Evolutionary conservation across 257 asterid genomes (phyloP).

Genomic region (Primulina eburnea): DNA sequence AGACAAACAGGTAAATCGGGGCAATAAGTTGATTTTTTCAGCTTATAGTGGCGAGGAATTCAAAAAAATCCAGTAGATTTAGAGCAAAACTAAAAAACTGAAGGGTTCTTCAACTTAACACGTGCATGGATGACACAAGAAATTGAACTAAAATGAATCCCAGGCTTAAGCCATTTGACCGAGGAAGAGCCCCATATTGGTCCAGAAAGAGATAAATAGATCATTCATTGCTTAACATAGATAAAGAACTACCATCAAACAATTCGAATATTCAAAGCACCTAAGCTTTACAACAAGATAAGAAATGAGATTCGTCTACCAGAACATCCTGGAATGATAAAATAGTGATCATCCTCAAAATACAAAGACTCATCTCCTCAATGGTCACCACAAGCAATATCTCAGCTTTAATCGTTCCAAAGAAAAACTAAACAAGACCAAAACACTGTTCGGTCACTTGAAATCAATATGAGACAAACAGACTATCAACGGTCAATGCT

Average conservation of each 20-base stretch:
- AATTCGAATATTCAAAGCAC: background rate
- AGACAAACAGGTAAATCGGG: background rate
- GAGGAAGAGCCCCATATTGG: constrained; percentile 9
- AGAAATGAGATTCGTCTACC: background rate
- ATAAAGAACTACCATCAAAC: background rate
- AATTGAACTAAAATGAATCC: constrained; percentile 2
- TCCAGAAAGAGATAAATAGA: background rate
- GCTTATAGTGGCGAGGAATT: background rate
- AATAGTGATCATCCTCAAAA: background rate
- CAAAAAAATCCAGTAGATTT: background rate
- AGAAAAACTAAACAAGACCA: background rate
- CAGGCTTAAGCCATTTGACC: background rate
- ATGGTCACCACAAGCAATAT: background rate
- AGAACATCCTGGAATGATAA: background rate
- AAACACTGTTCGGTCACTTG: background rate
- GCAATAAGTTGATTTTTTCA: background rate
- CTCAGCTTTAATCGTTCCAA: background rate
- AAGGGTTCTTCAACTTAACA: constrained; percentile 14
- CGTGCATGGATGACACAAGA: constrained; percentile 1
- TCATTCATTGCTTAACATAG: background rate
- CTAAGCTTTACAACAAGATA: background rate
- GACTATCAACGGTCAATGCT: background rate
- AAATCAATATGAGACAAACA: background rate
- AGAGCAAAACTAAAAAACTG: constrained; percentile 15
- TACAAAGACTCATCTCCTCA: background rate